Base-by-base conservation (phyloP, 352 stramenopile species). In the Phytopythium boreale region DNA sequence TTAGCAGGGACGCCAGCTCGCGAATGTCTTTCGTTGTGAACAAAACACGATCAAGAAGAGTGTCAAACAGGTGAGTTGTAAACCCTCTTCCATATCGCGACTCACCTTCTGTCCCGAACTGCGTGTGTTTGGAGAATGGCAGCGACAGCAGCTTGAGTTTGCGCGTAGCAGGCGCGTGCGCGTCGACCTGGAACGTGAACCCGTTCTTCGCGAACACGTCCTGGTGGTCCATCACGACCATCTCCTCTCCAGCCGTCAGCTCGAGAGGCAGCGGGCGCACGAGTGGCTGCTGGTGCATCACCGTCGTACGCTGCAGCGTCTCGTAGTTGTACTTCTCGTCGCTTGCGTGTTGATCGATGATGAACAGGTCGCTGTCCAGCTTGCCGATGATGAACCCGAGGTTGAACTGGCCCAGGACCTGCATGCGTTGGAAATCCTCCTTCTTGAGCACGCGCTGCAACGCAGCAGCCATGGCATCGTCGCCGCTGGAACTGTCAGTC, bases 271-370 rank as follows among this genome's bases (percentile, higher is more conserved):
- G 68, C 2, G 97, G 95, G 3, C 73, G 77, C 37, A 99, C 92
- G 11, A 99, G 85, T 24, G 88, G 95, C 74, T 99, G 97, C 58
- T 98, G 84, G 61, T 98, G 90, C 63, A 99, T 91, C 14, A 93
- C 72, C 1, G 96, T 98, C 19, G 88, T 94, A 43, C 88, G 66
- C 67, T 89, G 72, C 27, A 91, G 62, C 26, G 70, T 88, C 67
- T 91, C 82, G 55, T 83, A 91, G 70, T 95, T 79, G 76, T 90
- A 79, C 61, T 88, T 88, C 75, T 99, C 97, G 74, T 99, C 98
- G 62, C 97, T 98, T 8, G 97, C 97, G 70, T 99, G 97, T 77
- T 99, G 97, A 76, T 99, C 97, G n/a, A 99, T 87, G 67, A 99
- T 99, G 84, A 97, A 99, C 20, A 99, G 69, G 62, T 99, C 89